Conservation (phyloP, 1,284 basidiomycete species). For the Puccinia novopanici region DNA sequence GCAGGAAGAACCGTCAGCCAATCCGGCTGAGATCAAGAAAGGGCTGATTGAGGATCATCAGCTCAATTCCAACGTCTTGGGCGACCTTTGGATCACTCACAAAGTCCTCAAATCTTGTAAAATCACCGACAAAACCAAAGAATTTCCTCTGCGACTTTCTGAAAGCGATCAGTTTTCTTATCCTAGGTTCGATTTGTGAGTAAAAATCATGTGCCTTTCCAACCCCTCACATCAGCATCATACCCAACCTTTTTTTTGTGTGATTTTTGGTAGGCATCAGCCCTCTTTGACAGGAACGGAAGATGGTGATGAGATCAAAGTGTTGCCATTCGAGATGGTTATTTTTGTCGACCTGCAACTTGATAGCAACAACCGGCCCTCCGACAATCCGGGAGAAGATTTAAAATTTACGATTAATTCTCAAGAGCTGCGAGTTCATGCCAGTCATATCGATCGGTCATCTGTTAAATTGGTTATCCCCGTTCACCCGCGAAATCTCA, state of each 20-base stretch:
- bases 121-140: background rate
- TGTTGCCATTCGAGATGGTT: background rate
- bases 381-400: background rate
- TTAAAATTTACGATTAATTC: background rate
- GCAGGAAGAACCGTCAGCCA: background rate
- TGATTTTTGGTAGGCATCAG: background rate
- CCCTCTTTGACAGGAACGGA: background rate
- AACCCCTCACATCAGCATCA: background rate
- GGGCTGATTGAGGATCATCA: background rate
- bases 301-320: background rate
- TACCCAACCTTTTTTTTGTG: background rate
- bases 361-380: too few species aligned
- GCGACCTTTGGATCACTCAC: conserved; percentile 18
- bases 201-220: background rate
- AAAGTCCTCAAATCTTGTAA: background rate
- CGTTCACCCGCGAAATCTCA: background rate
- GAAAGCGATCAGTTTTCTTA: background rate
- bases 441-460: background rate
- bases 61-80: background rate
- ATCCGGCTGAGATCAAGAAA: background rate
- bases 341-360: background rate
- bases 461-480: background rate
- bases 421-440: background rate
- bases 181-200: background rate
- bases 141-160: background rate